Percentiles rank a stretch among this genome's conserved stretches.
These are phyloP conservation scores for Pseudoscleropodium purum DNA, from an alignment of 225 moss, liverwort and hornwort genomes.

Conservation along the genomic window DNA sequence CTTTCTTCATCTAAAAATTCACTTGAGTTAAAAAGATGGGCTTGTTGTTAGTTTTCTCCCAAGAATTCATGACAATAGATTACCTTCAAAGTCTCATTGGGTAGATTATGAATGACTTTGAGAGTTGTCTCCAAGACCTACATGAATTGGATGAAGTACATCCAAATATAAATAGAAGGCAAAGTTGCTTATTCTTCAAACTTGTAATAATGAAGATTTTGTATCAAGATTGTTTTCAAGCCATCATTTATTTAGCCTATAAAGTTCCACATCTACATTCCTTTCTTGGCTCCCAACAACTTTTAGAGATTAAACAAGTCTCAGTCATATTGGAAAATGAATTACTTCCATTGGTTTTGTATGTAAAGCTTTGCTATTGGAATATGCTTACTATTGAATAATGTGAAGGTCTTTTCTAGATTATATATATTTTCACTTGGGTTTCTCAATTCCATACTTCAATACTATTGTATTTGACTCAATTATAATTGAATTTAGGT, in stretches of 20 bases:
- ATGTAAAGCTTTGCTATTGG: not conserved
- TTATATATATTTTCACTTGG: not conserved
- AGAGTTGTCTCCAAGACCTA: not conserved
- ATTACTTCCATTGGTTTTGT: not conserved
- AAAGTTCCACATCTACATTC: not conserved
- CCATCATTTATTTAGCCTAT: not conserved
- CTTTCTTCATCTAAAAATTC: not conserved
- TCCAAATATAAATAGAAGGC: too few relatives aligned
- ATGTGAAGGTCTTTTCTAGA: not conserved
- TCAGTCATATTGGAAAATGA: not conserved
- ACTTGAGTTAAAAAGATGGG: not conserved
- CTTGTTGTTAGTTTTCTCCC: not conserved
- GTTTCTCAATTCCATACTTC: not conserved
- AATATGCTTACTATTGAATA: too few relatives aligned
- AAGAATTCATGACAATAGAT: not conserved
- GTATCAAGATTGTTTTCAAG: not conserved
- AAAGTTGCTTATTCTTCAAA: too few relatives aligned
- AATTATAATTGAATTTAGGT: not conserved
- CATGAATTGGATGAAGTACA: not conserved
- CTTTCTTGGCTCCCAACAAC: accelerated
- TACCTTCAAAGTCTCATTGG: accelerated
- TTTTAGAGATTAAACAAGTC: not conserved
- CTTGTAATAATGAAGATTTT: not conserved
- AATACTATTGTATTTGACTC: too few relatives aligned
- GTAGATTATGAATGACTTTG: not conserved